Conservation (phyloP, 306 rosid species). For the Hippophae gyantsensis region DNA sequence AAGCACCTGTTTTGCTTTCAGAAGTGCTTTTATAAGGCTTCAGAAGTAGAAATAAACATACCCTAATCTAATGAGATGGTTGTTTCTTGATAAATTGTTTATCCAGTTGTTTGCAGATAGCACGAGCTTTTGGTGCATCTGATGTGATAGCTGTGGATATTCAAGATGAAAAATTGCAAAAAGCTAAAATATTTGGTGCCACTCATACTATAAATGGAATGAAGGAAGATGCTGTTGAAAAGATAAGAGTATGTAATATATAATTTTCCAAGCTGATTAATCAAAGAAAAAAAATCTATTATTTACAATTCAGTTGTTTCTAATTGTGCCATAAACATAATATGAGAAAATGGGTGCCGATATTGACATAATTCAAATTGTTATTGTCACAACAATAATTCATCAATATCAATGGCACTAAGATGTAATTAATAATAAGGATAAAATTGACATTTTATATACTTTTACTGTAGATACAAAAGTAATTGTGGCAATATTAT, state of each 20-base stretch:
- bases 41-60: no score
- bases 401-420: no score
- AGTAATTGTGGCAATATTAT: no score
- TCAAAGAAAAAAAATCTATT: background rate
- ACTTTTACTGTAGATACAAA: no score
- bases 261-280: background rate
- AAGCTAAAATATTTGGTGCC: constrained; percentile 82
- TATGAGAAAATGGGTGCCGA: background rate
- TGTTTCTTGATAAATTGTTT: background rate
- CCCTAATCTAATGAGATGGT: no score
- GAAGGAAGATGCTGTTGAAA: constrained; percentile 65
- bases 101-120: constrained; percentile 92
- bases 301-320: background rate
- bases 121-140: constrained; percentile 95
- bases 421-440: no score
- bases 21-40: no score
- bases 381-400: no score
- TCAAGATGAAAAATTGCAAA: constrained; percentile 73
- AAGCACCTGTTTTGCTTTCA: no score
- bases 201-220: constrained; percentile 73
- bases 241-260: constrained; percentile 51
- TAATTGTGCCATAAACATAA: background rate
- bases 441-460: no score
- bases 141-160: constrained; percentile 88
- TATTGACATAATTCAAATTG: no score